Base-by-base conservation (phyloP, 1,284 basidiomycete genomes). In the Inonotus hispidus region DNA sequence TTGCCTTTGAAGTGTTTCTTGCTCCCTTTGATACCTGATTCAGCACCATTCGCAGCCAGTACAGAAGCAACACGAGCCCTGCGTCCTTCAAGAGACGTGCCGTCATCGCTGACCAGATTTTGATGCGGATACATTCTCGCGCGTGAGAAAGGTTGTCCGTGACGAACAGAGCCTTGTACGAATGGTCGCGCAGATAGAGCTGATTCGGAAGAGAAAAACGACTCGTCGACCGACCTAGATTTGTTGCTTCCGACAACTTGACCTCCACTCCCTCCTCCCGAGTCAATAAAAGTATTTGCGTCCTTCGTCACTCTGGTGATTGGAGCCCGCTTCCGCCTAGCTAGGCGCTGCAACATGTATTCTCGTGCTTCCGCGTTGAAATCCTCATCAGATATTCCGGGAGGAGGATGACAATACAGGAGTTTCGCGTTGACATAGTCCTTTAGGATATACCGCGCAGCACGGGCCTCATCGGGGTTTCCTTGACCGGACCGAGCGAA, bases 391-490 rank as follows among this genome's bases (percentile, higher is more conserved):
- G 83, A 73, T 3, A 85, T 75, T 5, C 77, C 84, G 0, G 93
- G 91, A 8, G 97, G 95, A 19, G 93, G 87, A 65, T 96, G 92
- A 66, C 92, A 92, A 73, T 85, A 98, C 7, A 99, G 79, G 0
- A 99, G 82, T 68, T 93, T 94, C 39, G 93, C 97, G 68, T 92
- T 95, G 65, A 99, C 94, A 69, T 98, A 99, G 76, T 99, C 97
- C 74, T 99, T 99, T 60, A 99, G 82, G 59, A 99, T 82, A 70
- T 92, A 92, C 62, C 97, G 86, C 13, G 96, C 93, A 0, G 96
- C 88, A 58, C 95, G 87, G 23, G 95, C 93, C 72, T 98, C 95
- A 71, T 99, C 97, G 1, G 97, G 95, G 73, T 96, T 97, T 56
- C 97, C 97, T 75, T 96, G 93, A 0, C 96, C 95, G 10, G 95